Evolutionary conservation across 169 alveolate genomes (phyloP), one percentile per base, ranked within the genome.

Genomic region (Cryptosporidium parvum): DNA sequence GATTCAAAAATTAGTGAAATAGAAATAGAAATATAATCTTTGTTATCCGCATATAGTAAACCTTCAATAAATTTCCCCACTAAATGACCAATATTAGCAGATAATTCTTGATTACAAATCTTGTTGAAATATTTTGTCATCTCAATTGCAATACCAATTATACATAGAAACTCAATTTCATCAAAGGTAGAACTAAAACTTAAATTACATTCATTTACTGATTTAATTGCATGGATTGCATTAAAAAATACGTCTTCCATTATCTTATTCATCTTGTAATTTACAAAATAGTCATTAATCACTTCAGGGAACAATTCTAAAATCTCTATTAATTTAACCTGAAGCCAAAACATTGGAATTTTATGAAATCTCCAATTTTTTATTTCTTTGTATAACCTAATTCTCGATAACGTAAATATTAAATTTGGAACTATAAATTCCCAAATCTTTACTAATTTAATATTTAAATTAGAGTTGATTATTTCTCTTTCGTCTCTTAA

Each of bases 291-390:
- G n/a, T 80, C 89, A n/a, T 65, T 51, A 8, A 62, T 42, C 26
- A 42, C 16, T 42, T 44, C 33, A 62, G 65, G 33, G 44, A 80
- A 42, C 35, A 31, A 62, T 29, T 80, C 67, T 31, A 80, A 42
- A 8, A 51, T 62, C 12, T 45, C 89, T 3, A 80, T 61, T 26
- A 80, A 8, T n/a, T 45, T 80, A 35, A 65, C 39, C 45, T 80
- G 89, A 80, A 80, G 89, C 89, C 89, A 80, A 80, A 80, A 80
- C 45, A 44, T n/a, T 37, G 89, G 67, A 45, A 80, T 56, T 33
- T 61, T 80, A 39, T 80, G 89, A 80, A 80, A 80, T 45, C 7
- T 62, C 73, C 75, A 80, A 42, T 65, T 65, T 42, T 37, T 42
- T 29, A 42, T 21, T 44, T 65, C 62, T 6, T 23, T 39, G 10